phyloP scores from a whole-genome alignment of 768 basidiomycete genomes.

The Agrocybe pediades region DNA sequence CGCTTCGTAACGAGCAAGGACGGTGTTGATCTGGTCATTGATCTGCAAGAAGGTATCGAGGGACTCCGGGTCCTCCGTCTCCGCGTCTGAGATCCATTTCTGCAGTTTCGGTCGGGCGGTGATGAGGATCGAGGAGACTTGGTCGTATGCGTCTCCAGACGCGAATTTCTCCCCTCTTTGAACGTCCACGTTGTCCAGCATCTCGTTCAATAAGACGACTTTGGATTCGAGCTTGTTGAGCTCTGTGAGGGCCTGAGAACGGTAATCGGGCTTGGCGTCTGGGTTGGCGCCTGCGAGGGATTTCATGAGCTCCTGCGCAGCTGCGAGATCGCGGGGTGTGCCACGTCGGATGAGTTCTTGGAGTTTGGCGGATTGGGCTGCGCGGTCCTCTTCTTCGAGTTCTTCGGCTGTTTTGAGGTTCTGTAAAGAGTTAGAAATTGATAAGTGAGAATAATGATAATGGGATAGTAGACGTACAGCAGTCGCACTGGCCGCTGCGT shows the following conservation, averaged over 20 bases:
- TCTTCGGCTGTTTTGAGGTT: slow-evolving; percentile 95
- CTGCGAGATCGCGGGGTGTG: slow-evolving; percentile 91
- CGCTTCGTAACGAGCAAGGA: slow-evolving; percentile 86
- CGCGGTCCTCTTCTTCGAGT: slow-evolving; percentile 92
- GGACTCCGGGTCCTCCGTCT: slow-evolving; percentile 86
- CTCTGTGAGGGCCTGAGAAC: slow-evolving; percentile 84
- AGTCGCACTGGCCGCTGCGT: slow-evolving; percentile 33
- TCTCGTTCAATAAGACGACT: slow-evolving; percentile 93
- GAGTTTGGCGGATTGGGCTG: slow-evolving; percentile 95
- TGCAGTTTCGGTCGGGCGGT: slow-evolving; percentile 92
- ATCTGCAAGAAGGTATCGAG: slow-evolving; percentile 93
- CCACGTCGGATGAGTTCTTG: slow-evolving; percentile 97
- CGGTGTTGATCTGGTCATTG: slow-evolving; percentile 97
- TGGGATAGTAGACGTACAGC: slow-evolving; percentile 37
- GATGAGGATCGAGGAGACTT: slow-evolving; percentile 84
- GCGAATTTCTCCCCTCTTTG: slow-evolving; percentile 77
- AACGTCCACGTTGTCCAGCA: slow-evolving; percentile 89
- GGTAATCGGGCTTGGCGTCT: slow-evolving; percentile 92
- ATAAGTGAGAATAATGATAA: background rate
- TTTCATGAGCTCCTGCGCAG: slow-evolving; percentile 98
- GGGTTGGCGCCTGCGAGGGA: slow-evolving; percentile 92
- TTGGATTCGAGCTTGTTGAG: slow-evolving; percentile 94
- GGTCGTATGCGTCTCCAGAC: slow-evolving; percentile 92
- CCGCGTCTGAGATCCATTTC: slow-evolving; percentile 96
- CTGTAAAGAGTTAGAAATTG: slow-evolving; percentile 34